phyloP scores from a whole-genome alignment of 352 stramenopile species.

The Phytopythium mirpurense region DNA sequence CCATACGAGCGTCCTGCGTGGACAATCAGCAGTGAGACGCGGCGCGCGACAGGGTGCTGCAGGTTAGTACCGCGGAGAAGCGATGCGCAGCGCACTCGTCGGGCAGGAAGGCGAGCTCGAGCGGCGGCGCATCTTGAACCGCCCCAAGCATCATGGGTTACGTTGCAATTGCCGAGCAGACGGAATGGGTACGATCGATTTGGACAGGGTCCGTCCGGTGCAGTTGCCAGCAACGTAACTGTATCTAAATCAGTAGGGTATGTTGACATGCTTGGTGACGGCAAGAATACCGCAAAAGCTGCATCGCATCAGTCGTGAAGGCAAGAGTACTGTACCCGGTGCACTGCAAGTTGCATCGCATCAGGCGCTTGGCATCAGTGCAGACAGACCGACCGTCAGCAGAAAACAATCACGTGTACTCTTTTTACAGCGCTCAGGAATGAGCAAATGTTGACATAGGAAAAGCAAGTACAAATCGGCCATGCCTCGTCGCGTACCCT shows the following conservation, averaged over 20 bases:
- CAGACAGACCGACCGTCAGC: too few relatives aligned
- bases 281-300: too few relatives aligned
- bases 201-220: background rate
- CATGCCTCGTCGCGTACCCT: constrained; percentile 1
- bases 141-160: background rate
- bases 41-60: background rate
- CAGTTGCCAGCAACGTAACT: too few relatives aligned
- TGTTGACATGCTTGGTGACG: too few relatives aligned
- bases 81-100: constrained; percentile 32
- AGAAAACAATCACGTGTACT: background rate
- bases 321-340: too few relatives aligned
- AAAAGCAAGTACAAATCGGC: background rate
- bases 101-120: constrained; percentile 47
- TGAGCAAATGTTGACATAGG: background rate
- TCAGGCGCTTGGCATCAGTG: too few relatives aligned
- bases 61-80: too few relatives aligned
- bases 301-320: too few relatives aligned
- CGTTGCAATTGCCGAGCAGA: background rate
- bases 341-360: too few relatives aligned
- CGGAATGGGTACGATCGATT: background rate
- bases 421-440: background rate
- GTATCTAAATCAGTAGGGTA: too few relatives aligned
- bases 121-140: constrained; percentile 9
- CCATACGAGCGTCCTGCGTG: constrained; percentile 53
- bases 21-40: background rate